Evolutionary conservation across 768 basidiomycete genomes (phyloP).

Genomic region (Asterophora parasitica): DNA sequence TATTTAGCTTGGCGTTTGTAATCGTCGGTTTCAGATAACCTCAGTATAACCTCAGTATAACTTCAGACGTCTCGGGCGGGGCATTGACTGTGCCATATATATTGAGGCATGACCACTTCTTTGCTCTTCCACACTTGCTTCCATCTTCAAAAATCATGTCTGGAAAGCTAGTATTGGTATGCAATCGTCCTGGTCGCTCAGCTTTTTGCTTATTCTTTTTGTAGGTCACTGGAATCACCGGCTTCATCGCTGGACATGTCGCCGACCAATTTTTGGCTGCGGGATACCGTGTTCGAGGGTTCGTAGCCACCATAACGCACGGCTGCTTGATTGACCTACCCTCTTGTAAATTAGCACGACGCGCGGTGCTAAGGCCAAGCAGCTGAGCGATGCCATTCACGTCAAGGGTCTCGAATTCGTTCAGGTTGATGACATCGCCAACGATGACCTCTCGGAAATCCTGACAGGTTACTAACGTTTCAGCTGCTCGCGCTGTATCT

Average conservation of each 20-base stretch:
- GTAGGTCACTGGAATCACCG: conserved; percentile 37
- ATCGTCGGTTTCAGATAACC: no score
- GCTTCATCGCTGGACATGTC: conserved; percentile 37
- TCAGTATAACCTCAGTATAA: no score
- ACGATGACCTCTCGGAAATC: conserved; percentile 11
- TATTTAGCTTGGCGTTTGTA: no score
- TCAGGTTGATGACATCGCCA: conserved; percentile 18
- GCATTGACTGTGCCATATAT: no score
- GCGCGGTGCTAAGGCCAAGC: conserved; percentile 26
- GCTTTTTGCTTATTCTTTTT: not conserved
- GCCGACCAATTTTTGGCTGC: conserved; percentile 26
- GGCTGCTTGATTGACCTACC: not conserved
- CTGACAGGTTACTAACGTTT: conserved; percentile 17
- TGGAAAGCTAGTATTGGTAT: conserved; percentile 19
- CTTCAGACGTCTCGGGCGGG: no score
- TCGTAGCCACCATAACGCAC: conserved; percentile 4
- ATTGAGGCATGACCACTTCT: no score
- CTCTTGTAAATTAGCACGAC: conserved; percentile 22
- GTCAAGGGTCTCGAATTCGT: conserved; percentile 26
- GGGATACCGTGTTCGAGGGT: conserved; percentile 40
- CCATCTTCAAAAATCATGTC: conserved; percentile 12
- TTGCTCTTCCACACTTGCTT: not conserved
- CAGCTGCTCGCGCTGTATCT: no score
- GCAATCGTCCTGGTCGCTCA: not conserved
- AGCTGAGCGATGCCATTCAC: conserved; percentile 19